phyloP scores from a whole-genome alignment of 352 stramenopile species.

The Globisporangium heterothallicum region DNA sequence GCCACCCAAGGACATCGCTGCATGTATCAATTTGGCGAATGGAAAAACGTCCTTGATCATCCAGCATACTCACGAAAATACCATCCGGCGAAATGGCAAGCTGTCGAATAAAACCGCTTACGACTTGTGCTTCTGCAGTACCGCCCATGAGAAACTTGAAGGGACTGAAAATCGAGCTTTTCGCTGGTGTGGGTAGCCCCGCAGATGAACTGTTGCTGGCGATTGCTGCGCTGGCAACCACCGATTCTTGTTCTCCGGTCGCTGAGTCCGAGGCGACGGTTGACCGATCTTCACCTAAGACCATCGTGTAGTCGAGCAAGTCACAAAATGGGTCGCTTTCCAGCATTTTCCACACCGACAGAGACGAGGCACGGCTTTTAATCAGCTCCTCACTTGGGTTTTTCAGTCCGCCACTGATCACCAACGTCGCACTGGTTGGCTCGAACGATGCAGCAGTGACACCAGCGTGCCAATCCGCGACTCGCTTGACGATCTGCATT shows the following conservation, averaged over 20 bases:
- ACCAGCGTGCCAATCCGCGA: conserved; percentile 56
- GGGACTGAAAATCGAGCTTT: conserved; percentile 23
- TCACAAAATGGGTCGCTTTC: conserved; percentile 38
- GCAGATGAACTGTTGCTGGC: neutral
- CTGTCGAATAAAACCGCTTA: conserved; percentile 32
- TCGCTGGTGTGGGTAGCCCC: conserved; percentile 11
- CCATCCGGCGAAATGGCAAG: conserved; percentile 43
- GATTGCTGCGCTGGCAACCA: conserved; percentile 1
- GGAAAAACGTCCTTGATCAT: conserved; percentile 31
- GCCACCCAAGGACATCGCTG: conserved; percentile 51
- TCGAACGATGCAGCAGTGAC: conserved; percentile 46
- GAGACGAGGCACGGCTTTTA: conserved; percentile 38
- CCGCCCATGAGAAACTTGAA: conserved; percentile 38
- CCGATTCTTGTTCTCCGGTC: neutral
- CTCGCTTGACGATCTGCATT: conserved; percentile 33
- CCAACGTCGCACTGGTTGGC: conserved; percentile 25
- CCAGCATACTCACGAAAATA: conserved; percentile 49
- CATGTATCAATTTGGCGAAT: conserved; percentile 65
- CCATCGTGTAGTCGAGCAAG: conserved; percentile 66
- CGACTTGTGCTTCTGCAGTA: conserved; percentile 4
- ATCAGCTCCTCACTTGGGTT: conserved; percentile 52
- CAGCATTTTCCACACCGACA: conserved; percentile 59
- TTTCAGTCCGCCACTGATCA: conserved; percentile 48
- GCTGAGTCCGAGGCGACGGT: no score
- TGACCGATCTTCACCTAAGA: conserved; percentile 34